These are phyloP conservation scores for Hortaea sp. DNA, from an alignment of 2,329 filamentous ascomycete species.

Conservation along the genomic window DNA sequence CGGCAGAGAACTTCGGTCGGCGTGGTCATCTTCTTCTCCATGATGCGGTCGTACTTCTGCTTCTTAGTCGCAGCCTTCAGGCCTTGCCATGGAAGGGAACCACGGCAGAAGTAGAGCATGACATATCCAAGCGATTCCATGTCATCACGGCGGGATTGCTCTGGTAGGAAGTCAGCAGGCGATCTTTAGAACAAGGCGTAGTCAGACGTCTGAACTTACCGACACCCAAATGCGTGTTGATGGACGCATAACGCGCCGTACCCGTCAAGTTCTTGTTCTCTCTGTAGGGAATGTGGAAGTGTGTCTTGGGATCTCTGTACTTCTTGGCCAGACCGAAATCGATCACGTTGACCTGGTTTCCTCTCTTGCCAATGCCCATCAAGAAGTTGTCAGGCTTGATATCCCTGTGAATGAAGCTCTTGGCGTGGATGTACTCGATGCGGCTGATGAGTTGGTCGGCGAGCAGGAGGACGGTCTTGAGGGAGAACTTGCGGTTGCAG, in stretches of 20 bases:
- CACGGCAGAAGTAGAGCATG: slow-evolving; percentile 99
- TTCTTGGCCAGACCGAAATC: slow-evolving; percentile 99
- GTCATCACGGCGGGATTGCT: slow-evolving; percentile 97
- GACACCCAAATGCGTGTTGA: slow-evolving; percentile 97
- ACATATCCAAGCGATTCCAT: slow-evolving; percentile 99
- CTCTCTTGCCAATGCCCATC: slow-evolving; percentile 98
- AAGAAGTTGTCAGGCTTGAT: slow-evolving; percentile 99
- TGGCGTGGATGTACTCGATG: slow-evolving; percentile 99
- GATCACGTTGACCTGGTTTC: slow-evolving; percentile 98
- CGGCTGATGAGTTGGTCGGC: slow-evolving; percentile 98
- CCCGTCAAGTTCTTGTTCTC: slow-evolving; percentile 99
- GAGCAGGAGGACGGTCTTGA: slow-evolving; percentile 94
- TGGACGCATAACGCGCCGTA: slow-evolving; percentile 95
- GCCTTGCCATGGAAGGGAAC: slow-evolving; percentile 96
- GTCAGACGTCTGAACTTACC: slow-evolving; percentile 39
- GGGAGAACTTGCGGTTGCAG: slow-evolving; percentile 98
- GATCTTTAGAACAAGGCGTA: background rate
- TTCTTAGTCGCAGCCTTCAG: slow-evolving; percentile 98
- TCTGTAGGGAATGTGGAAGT: slow-evolving; percentile 98
- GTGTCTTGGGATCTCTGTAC: slow-evolving; percentile 98
- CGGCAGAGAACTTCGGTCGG: slow-evolving; percentile 97
- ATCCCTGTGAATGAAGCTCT: slow-evolving; percentile 98
- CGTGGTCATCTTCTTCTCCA: slow-evolving; percentile 99
- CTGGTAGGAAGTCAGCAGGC: slow-evolving; percentile 32
- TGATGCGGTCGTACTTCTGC: slow-evolving; percentile 99